Evolutionary conservation across 208 protist species (phyloP).

Genomic region (Wallacemonas sp.): DNA sequence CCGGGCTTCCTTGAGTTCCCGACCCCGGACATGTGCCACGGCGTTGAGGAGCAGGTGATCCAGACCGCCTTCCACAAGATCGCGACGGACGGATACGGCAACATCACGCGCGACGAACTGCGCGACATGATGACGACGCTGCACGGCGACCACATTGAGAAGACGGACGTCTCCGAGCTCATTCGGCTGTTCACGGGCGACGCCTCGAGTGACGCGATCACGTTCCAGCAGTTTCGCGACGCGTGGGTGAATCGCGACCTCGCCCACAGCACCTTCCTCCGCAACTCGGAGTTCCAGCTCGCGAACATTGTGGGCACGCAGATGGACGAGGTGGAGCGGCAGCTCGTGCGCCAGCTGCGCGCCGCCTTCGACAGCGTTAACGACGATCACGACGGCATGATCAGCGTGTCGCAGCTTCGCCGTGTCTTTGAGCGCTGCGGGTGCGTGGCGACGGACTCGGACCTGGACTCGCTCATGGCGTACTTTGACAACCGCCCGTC

Average conservation of each 20-base stretch:
- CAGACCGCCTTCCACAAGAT: conserved; percentile 75
- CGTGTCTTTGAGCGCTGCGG: conserved; percentile 68
- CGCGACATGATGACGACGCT: conserved; percentile 86
- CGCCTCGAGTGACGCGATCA: conserved; percentile 46
- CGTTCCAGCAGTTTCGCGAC: conserved; percentile 82
- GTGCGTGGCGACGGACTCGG: conserved; percentile 54
- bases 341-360: conserved; percentile 80
- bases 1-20: not conserved
- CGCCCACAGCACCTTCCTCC: conserved; percentile 54
- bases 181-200: conserved; percentile 77
- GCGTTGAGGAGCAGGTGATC: conserved; percentile 74
- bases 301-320: conserved; percentile 79
- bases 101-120: conserved; percentile 79
- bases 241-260: conserved; percentile 85
- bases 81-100: conserved; percentile 78
- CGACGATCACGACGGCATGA: conserved; percentile 76
- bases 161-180: conserved; percentile 70
- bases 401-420: conserved; percentile 60
- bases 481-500: conserved; percentile 63
- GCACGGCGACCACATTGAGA: conserved; percentile 51
- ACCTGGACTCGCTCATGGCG: conserved; percentile 73
- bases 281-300: conserved; percentile 77
- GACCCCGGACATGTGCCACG: conserved; percentile 22
- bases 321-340: conserved; percentile 72
- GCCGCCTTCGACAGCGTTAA: conserved; percentile 88